Percentiles rank a stretch among this genome's conserved stretches.
phyloP scores from a whole-genome alignment of 2,329 filamentous ascomycete genomes.

The Exophiala viscosa region DNA sequence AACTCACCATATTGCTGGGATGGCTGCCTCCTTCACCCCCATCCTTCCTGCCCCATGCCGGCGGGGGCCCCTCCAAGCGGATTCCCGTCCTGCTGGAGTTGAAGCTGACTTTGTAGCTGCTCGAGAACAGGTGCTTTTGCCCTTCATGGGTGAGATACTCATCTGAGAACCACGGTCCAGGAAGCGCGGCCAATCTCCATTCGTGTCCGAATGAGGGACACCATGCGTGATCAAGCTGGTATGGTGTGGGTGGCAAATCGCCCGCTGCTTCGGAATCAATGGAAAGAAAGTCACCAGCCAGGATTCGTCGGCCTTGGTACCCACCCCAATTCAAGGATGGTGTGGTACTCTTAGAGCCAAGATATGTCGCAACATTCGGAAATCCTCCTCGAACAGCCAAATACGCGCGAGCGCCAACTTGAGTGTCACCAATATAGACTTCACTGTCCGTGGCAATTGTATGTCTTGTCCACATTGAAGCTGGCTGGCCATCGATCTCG shows the following conservation, averaged over 20 bases:
- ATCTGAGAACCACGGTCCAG: slow-evolving; percentile 46
- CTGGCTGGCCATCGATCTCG: slow-evolving; percentile 44
- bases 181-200: neutral
- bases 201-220: neutral
- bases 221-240: too few relatives aligned
- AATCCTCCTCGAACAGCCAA: neutral
- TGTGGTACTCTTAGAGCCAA: slow-evolving; percentile 57
- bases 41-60: slow-evolving; percentile 55
- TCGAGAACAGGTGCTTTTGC: slow-evolving; percentile 54
- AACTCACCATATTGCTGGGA: slow-evolving; percentile 56
- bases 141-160: slow-evolving; percentile 50
- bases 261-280: neutral
- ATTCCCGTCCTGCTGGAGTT: slow-evolving; percentile 59
- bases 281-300: slow-evolving; percentile 2
- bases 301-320: slow-evolving; percentile 45
- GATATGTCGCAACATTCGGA: slow-evolving; percentile 46
- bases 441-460: slow-evolving; percentile 47
- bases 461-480: neutral
- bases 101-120: slow-evolving; percentile 57
- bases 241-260: too few relatives aligned
- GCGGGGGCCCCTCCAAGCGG: slow-evolving; percentile 55
- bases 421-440: slow-evolving; percentile 53
- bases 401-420: slow-evolving; percentile 45
- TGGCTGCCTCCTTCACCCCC: slow-evolving; percentile 62
- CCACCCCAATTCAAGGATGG: slow-evolving; percentile 56